Evolutionary conservation across 2,329 filamentous ascomycete species (phyloP).

Genomic region (Colletotrichum truncatum): DNA sequence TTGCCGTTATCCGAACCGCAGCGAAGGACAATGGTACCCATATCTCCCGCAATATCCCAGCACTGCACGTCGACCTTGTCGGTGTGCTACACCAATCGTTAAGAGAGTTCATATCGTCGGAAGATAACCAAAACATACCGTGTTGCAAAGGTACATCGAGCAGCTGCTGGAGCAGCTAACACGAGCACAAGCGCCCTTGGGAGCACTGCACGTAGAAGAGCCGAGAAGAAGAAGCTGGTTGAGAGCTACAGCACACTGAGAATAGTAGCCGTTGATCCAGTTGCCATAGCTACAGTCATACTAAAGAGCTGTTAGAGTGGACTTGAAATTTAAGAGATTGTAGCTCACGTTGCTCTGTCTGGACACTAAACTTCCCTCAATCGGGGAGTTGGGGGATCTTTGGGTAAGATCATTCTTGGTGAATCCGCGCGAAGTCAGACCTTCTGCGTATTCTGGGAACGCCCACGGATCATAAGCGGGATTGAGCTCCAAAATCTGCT

Average conservation of each 20-base stretch:
- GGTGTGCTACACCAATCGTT: neutral
- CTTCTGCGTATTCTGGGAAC: too few species aligned
- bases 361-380: neutral
- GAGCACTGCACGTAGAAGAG: neutral
- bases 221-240: neutral
- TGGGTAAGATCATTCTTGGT: too few species aligned
- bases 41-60: neutral
- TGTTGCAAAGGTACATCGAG: slow-evolving; percentile 25
- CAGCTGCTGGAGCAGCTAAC: slow-evolving; percentile 19
- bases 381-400: too few species aligned
- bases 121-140: neutral
- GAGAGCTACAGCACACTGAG: neutral
- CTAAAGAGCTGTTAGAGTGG: neutral
- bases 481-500: slow-evolving; percentile 13
- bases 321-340: neutral
- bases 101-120: neutral
- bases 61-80: neutral
- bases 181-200: neutral
- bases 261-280: neutral
- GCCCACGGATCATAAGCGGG: neutral
- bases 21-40: neutral
- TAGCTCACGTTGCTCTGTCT: slow-evolving; percentile 6
- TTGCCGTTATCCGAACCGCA: neutral
- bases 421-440: too few species aligned
- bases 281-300: neutral